These are phyloP conservation scores for Aspergillus udagawae DNA, from an alignment of 2,329 filamentous ascomycete species.

Conservation along the genomic window DNA sequence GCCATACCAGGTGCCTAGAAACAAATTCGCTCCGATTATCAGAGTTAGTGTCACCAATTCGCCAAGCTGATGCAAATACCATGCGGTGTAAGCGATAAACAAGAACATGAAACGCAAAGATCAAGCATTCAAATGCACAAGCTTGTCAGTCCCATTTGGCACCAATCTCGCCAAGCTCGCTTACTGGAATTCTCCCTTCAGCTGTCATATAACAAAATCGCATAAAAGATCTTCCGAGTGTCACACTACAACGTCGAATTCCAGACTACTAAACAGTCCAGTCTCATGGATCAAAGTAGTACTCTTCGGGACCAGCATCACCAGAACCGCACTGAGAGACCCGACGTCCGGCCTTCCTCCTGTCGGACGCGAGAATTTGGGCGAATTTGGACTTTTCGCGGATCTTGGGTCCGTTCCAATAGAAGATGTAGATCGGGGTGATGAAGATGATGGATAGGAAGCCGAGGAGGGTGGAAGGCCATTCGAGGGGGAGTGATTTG, in stretches of 20 bases:
- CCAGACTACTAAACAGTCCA: neutral
- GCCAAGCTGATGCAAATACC: neutral
- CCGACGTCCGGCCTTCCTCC: constrained; percentile 17
- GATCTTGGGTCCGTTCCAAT: constrained; percentile 53
- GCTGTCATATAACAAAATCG: neutral
- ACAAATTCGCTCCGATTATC: neutral
- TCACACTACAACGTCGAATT: neutral
- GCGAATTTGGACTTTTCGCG: constrained; percentile 52
- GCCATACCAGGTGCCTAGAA: neutral
- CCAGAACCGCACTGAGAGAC: constrained; percentile 24
- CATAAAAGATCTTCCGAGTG: neutral
- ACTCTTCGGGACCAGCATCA: constrained; percentile 21
- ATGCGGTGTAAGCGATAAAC: neutral
- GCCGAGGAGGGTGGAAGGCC: constrained; percentile 52
- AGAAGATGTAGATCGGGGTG: constrained; percentile 54
- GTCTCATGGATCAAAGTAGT: constrained; percentile 12
- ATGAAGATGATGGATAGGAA: constrained; percentile 49
- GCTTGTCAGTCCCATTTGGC: neutral
- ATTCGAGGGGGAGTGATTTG: constrained; percentile 44
- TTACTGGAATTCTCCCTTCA: neutral
- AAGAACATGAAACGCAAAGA: neutral
- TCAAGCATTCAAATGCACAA: neutral
- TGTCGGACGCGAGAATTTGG: constrained; percentile 31
- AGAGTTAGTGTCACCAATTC: too few relatives aligned
- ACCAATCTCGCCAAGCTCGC: neutral